Evolutionary conservation across 768 basidiomycete species (phyloP).

Genomic region (Neoboletus magnificus): DNA sequence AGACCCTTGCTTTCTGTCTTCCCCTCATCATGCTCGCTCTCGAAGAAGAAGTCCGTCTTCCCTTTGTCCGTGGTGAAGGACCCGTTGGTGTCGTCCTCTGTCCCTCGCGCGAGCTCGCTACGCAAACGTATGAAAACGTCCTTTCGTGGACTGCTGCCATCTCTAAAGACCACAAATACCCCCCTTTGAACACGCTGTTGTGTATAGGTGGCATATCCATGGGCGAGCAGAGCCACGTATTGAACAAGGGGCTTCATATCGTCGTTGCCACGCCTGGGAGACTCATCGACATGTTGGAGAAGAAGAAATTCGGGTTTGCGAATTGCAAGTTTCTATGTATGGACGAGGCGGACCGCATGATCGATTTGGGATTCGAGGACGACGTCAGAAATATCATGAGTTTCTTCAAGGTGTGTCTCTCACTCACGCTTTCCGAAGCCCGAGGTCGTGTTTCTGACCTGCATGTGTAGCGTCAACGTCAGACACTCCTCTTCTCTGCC

Average conservation of each 20-base stretch:
- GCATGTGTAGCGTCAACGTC: constrained; percentile 75
- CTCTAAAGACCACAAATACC: constrained; percentile 77
- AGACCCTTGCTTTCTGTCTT: constrained; percentile 98
- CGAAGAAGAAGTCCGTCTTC: constrained; percentile 88
- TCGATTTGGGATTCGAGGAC: constrained; percentile 98
- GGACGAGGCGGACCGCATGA: constrained; percentile 99
- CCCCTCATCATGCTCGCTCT: constrained; percentile 95
- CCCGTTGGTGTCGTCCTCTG: constrained; percentile 96
- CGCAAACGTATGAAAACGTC: constrained; percentile 95
- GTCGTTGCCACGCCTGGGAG: constrained; percentile 97
- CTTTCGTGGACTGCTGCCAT: constrained; percentile 81
- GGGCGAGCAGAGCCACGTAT: constrained; percentile 91
- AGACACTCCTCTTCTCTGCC: constrained; percentile 95
- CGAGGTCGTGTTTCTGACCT: background rate
- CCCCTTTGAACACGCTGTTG: constrained; percentile 80
- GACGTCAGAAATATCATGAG: constrained; percentile 99
- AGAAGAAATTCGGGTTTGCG: constrained; percentile 87
- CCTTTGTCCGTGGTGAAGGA: constrained; percentile 91
- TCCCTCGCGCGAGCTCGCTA: constrained; percentile 94
- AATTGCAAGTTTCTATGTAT: constrained; percentile 96
- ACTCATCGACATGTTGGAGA: constrained; percentile 97
- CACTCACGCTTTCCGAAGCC: background rate
- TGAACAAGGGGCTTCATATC: constrained; percentile 90
- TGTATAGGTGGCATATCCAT: constrained; percentile 99
- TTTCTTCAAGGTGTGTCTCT: constrained; percentile 79